Conservation (phyloP, 495 filamentous ascomycete species). For the Cryomyces minteri region DNA sequence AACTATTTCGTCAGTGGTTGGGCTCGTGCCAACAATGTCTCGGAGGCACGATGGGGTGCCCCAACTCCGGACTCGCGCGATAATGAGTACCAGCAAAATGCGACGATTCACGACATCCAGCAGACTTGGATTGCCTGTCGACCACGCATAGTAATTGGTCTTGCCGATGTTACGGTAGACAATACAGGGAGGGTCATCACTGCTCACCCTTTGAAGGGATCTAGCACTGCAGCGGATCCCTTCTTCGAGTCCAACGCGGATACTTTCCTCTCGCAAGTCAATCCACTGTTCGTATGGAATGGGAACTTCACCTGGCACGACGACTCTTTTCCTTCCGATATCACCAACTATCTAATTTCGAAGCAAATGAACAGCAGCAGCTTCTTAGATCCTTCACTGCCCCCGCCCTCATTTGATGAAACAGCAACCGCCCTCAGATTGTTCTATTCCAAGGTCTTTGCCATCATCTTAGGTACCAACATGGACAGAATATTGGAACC, state of each 20-base stretch:
- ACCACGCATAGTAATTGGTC: constrained; percentile 12
- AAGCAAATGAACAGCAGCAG: constrained; percentile 3
- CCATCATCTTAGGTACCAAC: constrained; percentile 17
- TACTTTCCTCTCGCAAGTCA: too few species aligned
- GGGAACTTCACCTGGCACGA: constrained; percentile 16
- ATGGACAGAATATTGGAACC: constrained; percentile 9
- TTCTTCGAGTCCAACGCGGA: not conserved
- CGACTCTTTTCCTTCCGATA: constrained; percentile 18
- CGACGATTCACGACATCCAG: too few species aligned
- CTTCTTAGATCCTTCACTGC: constrained; percentile 16
- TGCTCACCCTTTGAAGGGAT: not conserved
- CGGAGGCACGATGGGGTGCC: too few species aligned
- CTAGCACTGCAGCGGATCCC: not conserved
- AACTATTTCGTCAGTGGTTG: too few species aligned
- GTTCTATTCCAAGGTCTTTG: constrained; percentile 18
- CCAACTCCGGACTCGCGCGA: too few species aligned
- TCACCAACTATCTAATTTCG: constrained; percentile 19
- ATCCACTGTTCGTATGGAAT: too few species aligned
- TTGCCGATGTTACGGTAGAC: constrained; percentile 20
- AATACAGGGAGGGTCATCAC: constrained; percentile 5
- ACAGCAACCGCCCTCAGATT: constrained; percentile 7
- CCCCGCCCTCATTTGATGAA: constrained; percentile 9
- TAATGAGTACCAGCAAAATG: too few species aligned
- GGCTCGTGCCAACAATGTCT: too few species aligned
- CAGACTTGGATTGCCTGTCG: constrained; percentile 22